Conservation (phyloP, 2,329 filamentous ascomycete genomes). For the Davidsoniella eucalypti region DNA sequence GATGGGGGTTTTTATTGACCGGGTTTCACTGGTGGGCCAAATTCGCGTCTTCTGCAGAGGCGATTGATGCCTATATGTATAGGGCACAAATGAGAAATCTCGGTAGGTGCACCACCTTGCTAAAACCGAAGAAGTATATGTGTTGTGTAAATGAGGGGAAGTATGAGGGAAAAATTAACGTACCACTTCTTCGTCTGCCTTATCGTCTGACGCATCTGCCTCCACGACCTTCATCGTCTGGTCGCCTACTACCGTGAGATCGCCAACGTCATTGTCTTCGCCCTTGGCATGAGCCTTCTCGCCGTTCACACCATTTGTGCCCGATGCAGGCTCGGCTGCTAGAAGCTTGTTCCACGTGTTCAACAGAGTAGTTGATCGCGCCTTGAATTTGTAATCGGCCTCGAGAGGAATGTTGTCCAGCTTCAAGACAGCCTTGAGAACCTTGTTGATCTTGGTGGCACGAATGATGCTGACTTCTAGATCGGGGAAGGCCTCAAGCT, state of each 20-base stretch:
- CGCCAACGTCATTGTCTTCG: slow-evolving; percentile 24
- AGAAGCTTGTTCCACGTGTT: slow-evolving; percentile 78
- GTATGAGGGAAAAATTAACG: not conserved
- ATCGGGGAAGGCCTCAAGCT: slow-evolving; percentile 64
- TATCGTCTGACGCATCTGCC: slow-evolving; percentile 22
- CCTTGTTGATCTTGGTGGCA: slow-evolving; percentile 94
- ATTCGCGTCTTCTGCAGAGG: no score
- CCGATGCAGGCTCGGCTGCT: slow-evolving; percentile 33
- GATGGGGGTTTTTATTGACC: not conserved
- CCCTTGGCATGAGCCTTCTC: slow-evolving; percentile 25
- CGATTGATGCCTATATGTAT: no score
- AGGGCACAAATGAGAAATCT: no score
- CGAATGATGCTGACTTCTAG: slow-evolving; percentile 82
- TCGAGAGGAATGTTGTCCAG: slow-evolving; percentile 73
- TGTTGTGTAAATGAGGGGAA: no score
- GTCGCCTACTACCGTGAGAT: slow-evolving; percentile 20
- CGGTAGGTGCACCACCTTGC: no score
- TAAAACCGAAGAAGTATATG: no score
- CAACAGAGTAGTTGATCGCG: slow-evolving; percentile 63
- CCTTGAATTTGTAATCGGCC: slow-evolving; percentile 77
- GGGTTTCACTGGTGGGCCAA: no score
- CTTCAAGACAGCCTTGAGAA: slow-evolving; percentile 87
- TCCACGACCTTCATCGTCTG: slow-evolving; percentile 25
- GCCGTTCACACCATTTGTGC: slow-evolving; percentile 33
- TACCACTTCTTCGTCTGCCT: slow-evolving; percentile 19